Evolutionary conservation across 192 early-diverging fungal species (phyloP).

Genomic region (Mortierella claussenii): DNA sequence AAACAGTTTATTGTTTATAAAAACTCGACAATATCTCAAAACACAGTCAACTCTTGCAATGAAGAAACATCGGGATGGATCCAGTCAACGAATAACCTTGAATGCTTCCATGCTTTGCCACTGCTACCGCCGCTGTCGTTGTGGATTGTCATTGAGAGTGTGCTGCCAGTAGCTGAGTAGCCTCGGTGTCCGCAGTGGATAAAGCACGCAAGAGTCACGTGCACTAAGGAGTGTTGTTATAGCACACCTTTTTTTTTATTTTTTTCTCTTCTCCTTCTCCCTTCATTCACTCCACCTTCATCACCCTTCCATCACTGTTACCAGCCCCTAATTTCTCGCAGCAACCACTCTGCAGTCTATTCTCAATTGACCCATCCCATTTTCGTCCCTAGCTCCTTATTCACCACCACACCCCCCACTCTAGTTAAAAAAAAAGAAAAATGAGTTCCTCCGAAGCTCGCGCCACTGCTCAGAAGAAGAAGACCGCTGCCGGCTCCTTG

Average conservation of each 20-base stretch:
- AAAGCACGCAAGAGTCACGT: too few species aligned
- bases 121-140: too few species aligned
- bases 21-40: too few species aligned
- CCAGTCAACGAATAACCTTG: too few species aligned
- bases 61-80: too few species aligned
- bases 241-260: constrained; percentile 5
- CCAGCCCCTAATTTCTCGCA: constrained; percentile 3
- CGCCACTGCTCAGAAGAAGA: constrained; percentile 37
- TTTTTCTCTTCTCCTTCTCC: constrained; percentile 12
- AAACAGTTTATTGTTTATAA: too few species aligned
- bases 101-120: too few species aligned
- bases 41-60: too few species aligned
- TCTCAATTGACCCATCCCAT: constrained; percentile 7
- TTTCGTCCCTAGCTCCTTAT: constrained; percentile 5
- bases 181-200: too few species aligned
- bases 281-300: constrained; percentile 24
- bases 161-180: too few species aligned
- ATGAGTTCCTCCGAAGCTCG: constrained; percentile 45
- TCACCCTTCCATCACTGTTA: not conserved
- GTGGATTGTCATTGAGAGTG: too few species aligned
- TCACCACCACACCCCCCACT: not conserved
- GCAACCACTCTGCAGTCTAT: not conserved
- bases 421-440: constrained; percentile 9
- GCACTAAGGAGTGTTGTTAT: too few species aligned
- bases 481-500: constrained; percentile 26